Base-by-base conservation (phyloP, 2,329 filamentous ascomycete genomes). In the Penicillium vulpinum region DNA sequence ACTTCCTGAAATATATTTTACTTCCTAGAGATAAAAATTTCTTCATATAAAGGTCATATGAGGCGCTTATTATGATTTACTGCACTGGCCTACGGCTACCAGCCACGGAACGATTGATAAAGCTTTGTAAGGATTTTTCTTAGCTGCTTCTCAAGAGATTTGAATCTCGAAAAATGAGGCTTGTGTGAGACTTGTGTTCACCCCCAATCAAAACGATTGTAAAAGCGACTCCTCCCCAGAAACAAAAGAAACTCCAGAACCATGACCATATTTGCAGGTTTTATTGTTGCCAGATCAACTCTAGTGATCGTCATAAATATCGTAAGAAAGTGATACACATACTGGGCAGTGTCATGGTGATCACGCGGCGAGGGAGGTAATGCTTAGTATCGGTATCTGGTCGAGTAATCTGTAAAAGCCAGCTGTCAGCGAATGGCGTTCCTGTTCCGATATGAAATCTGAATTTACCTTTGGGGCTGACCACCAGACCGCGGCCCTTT, bases 401-500 rank as follows among this genome's bases (percentile, higher is more conserved):
- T 89, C 35, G 85, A 88, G 69, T 88, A 88, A 70, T 83, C 76
- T 77, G 62, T 9, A 57, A 9, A 49, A 49, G 4, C n/a, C 11
- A 31, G 13, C 10, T 13, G 44, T 60, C 50, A 65, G 53, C 46
- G 18, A 43, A 11, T 29, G 5, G n/a, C 7, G 24, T 7, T 7
- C 11, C 7, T 5, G n/a, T 24, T 18, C 31, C 26, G 46, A 29
- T 10, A 46, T 2, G 6, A n/a, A 21, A 11, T 1, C 1, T 40
- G 21, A 59, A 69, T 64, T 77, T 81, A 73, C 87, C 92, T 81
- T 97, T 99, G 1, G 93, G 94, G 71, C 91, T 96, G 64, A 97
- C 92, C 39, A 99, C 94, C 66, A 99, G 78, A 88, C 95, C 94
- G 51, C 93, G 83, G 0, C 95, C 94, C 80, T 99, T 99, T 83